Conservation (phyloP, 2,329 filamentous ascomycete species). For the Microascus cirrosus region DNA sequence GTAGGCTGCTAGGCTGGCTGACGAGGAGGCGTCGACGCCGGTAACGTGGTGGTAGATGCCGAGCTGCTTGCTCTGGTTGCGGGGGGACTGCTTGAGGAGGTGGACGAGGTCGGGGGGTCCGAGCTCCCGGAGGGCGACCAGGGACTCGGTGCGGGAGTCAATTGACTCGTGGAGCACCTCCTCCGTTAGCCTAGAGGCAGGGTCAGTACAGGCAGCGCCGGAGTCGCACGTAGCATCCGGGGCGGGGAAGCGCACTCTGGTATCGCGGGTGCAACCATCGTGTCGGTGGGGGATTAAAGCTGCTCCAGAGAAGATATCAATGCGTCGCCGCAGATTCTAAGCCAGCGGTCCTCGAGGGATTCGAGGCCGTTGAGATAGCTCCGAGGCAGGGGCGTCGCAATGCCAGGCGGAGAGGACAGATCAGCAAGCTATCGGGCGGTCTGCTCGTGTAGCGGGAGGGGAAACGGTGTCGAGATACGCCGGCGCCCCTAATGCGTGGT, state of each 20-base stretch:
- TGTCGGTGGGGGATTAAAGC: conserved; percentile 13
- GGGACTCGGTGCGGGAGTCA: conserved; percentile 82
- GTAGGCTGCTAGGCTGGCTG: conserved; percentile 91
- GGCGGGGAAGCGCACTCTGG: conserved; percentile 45
- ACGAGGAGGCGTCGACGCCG: conserved; percentile 92
- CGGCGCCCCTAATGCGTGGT: background rate
- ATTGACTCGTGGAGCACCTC: conserved; percentile 85
- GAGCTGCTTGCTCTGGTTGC: conserved; percentile 56
- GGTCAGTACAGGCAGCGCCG: background rate
- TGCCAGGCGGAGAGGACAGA: background rate
- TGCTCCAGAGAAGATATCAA: background rate
- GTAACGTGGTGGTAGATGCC: conserved; percentile 98
- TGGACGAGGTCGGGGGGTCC: conserved; percentile 94
- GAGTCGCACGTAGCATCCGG: background rate
- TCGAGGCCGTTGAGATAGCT: background rate
- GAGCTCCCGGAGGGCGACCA: conserved; percentile 78
- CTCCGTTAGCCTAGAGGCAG: conserved; percentile 66
- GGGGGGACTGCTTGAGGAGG: conserved; percentile 63
- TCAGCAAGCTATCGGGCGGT: background rate
- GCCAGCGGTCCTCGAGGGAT: background rate
- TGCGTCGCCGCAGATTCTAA: too few relatives aligned
- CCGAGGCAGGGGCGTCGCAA: background rate
- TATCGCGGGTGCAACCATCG: conserved; percentile 64
- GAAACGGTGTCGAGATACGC: background rate
- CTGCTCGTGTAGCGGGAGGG: background rate